A percentile compares a stretch with the other conserved stretches of the same genome.
Conservation (phyloP, 257 asterid species). For the Solanum chiquidenum region DNA sequence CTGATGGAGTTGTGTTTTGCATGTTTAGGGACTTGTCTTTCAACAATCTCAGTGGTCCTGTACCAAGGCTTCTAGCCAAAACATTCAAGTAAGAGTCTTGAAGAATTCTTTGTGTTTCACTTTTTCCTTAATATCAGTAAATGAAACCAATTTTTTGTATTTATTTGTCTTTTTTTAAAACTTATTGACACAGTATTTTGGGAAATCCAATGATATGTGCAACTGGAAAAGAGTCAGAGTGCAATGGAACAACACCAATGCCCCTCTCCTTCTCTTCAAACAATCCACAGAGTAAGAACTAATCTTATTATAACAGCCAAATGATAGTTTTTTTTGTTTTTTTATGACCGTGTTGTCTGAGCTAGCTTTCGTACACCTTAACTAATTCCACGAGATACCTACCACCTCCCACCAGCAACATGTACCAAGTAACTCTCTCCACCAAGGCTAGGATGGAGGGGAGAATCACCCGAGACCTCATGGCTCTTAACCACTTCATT, state of each 20-base stretch:
- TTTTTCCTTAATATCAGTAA: not conserved
- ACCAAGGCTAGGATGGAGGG: not conserved
- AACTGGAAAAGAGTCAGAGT: slow-evolving; percentile 66
- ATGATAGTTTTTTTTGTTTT: not conserved
- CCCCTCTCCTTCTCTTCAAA: slow-evolving; percentile 43
- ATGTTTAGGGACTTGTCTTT: slow-evolving; percentile 74
- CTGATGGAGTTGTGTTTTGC: not conserved
- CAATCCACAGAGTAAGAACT: slow-evolving; percentile 49
- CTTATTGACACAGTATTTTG: slow-evolving; percentile 34
- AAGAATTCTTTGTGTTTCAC: not conserved
- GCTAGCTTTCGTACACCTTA: not conserved
- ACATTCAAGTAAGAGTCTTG: slow-evolving; percentile 51
- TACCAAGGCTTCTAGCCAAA: slow-evolving; percentile 72
- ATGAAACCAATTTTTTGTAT: not conserved
- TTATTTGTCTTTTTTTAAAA: not conserved
- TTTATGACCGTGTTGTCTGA: not conserved
- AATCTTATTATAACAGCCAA: not conserved
- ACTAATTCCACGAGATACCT: not conserved
- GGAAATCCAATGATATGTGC: slow-evolving; percentile 89
- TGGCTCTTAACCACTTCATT: not conserved
- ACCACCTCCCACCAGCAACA: not conserved
- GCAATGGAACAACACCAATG: slow-evolving; percentile 69
- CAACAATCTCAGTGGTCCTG: slow-evolving; percentile 84
- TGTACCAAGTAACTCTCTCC: not conserved
- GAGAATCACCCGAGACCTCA: not conserved